Base-by-base conservation (phyloP, 805 yeast genomes). In the Teunomyces cretensis region DNA sequence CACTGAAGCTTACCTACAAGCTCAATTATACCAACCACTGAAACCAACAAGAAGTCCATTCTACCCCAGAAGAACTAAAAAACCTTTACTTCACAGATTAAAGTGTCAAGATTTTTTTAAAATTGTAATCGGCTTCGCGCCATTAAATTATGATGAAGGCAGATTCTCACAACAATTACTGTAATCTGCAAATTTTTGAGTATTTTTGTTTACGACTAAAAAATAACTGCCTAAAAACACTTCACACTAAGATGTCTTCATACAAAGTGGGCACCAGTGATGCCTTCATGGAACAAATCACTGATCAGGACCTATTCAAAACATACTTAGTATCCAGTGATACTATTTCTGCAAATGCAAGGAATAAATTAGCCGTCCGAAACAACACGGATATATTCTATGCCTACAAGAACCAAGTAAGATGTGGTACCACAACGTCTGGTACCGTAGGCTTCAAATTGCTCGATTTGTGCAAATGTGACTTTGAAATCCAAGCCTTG, bases 401-500 rank as follows among this genome's bases (percentile, higher is more conserved):
- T 32, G 74, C 75, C 17, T 49, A 53, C 32, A 66, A 61, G 14
- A 63, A 65, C 41, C 35, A 57, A 16, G 58, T 72, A 3, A 53
- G 74, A 53, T 60, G 64, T 33, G 58, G 68, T 43, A 43, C 56
- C 12, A 48, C 65, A 17, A 55, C 55, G 19, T 53, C 60, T 3
- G 46, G 40, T 19, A 45, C 54, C 1, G 45, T 47, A 7, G 54
- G 53, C 35, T 68, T 60, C 52, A 50, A 51, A 32, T 22, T 61
- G 11, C 42, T 69, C 15, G 50, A 52, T 12, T 43, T 49, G 12
- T 22, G 24, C 4, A 37, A 61, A 24, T 27, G 35, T 13, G 61
- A 61, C 9, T 67, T 65, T 45, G 58, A 57, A 14, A 69, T 76
- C 24, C 47, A 52, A 3, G 61, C 62, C 0, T 41, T 79, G 15